Conservation (phyloP, 768 basidiomycete species). For the Chalciporus pseudorubinellus region DNA sequence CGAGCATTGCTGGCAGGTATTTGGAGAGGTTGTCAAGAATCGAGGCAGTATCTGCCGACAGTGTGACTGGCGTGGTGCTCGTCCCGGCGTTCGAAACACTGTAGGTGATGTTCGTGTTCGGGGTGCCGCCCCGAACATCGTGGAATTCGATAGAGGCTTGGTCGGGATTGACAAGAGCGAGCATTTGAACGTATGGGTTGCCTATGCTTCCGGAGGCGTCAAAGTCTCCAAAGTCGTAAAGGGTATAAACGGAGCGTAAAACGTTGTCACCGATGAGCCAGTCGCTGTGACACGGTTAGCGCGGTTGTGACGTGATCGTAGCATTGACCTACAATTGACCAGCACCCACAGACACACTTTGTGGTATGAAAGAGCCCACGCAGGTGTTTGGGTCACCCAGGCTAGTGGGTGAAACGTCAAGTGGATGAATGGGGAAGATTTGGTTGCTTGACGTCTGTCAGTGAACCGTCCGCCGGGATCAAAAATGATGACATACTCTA, state of each 20-base stretch:
- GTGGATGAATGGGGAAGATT: conserved; percentile 74
- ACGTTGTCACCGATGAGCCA: conserved; percentile 83
- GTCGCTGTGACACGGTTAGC: conserved; percentile 48
- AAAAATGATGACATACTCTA: conserved; percentile 50
- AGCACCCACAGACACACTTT: conserved; percentile 51
- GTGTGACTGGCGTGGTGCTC: conserved; percentile 45
- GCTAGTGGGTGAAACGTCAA: conserved; percentile 62
- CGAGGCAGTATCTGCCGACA: conserved; percentile 56
- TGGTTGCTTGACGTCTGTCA: conserved; percentile 50
- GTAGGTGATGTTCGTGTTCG: conserved; percentile 69
- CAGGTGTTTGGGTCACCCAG: conserved; percentile 49
- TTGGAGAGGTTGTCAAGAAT: conserved; percentile 62
- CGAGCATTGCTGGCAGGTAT: conserved; percentile 73
- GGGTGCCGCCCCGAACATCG: conserved; percentile 57
- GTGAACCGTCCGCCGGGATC: background rate
- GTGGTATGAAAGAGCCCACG: conserved; percentile 74
- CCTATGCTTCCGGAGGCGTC: conserved; percentile 63
- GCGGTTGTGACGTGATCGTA: background rate
- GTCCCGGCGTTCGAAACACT: conserved; percentile 44
- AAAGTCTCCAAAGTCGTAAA: conserved; percentile 86
- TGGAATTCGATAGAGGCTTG: conserved; percentile 73
- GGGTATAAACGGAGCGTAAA: conserved; percentile 75
- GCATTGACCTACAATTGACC: conserved; percentile 60
- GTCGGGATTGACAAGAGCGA: conserved; percentile 66
- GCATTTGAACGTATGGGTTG: conserved; percentile 73